phyloP scores from a whole-genome alignment of 306 rosid genomes.

The Carpinus fangiana region DNA sequence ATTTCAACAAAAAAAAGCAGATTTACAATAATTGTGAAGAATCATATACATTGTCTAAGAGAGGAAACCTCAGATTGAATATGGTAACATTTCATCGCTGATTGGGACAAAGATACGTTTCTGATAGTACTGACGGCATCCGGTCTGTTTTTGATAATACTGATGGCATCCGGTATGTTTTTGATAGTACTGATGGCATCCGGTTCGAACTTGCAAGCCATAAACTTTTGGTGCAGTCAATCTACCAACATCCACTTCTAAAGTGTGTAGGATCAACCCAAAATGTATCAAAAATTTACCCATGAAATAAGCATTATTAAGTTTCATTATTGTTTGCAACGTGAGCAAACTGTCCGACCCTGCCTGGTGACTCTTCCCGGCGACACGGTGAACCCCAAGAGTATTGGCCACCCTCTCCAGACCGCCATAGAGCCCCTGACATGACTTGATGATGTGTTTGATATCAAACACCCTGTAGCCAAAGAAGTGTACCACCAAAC shows the following conservation, averaged over 20 bases:
- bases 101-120: constrained; percentile 41
- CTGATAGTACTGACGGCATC: too few relatives aligned
- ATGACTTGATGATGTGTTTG: background rate
- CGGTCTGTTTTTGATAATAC: too few relatives aligned
- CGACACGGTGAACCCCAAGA: background rate
- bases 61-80: constrained; percentile 56
- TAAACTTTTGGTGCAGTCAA: too few relatives aligned
- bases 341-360: background rate
- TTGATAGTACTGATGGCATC: too few relatives aligned
- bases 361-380: background rate
- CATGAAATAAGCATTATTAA: background rate
- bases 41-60: constrained; percentile 53
- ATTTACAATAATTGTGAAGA: constrained; percentile 76
- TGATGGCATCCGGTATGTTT: too few relatives aligned
- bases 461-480: background rate
- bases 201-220: too few relatives aligned
- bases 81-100: constrained; percentile 73
- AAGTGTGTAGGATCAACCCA: too few relatives aligned
- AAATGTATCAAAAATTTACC: background rate
- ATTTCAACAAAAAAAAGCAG: constrained; percentile 31
- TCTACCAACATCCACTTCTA: too few relatives aligned
- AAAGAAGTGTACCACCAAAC: background rate
- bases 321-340: background rate
- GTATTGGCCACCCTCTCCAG: background rate
- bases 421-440: background rate